Evolutionary conservation across 306 rosid genomes (phyloP), one percentile per base, ranked within the genome.

Genomic region (Astragalus glycyphyllos): DNA sequence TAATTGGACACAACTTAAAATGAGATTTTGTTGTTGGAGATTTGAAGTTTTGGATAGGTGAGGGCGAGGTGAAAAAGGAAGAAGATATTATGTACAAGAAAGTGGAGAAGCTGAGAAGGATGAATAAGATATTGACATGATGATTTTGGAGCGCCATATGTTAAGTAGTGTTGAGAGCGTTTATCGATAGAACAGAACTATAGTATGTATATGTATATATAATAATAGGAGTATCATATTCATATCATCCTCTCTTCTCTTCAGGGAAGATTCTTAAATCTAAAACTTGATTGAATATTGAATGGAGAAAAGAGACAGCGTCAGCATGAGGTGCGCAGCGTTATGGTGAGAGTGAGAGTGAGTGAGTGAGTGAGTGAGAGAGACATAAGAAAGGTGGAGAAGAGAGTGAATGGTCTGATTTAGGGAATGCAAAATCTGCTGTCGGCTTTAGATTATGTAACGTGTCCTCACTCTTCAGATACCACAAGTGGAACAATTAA

Each of bases 1-100:
- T 84, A 0, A 7, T 70, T 11, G 82, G 48, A 11, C 88, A 84
- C 6, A 78, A 63, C 3, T 58, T 56, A 41, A 84, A 79, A 40
- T 49, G 64, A 1, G 37, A 10, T 7, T 15, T 75, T 63, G 5
- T 3, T 50, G 47, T 13, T 6, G 15, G 17, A 13, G 34, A 15
- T 12, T 34, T 47, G 4, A 44, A 41, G 16, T 4, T 14, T 5
- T 46, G 68, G 2, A 16, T 13, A 4, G 10, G 49, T 23, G 26
- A 5, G 5, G 7, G 45, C 31, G 56, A 32, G 60, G 56, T 1
- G 56, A 38, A 58, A 46, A 26, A 50, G 5, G 71, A 57, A 1
- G 31, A 44, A 16, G 58, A 41, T 29, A 34, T 34, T 20, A 68
- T 12, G 77, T 71, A 84, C 26, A 63, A 60, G 69, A 48, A 35